phyloP scores from a whole-genome alignment of 805 yeast species.

The Pichia gijzeniarum region DNA sequence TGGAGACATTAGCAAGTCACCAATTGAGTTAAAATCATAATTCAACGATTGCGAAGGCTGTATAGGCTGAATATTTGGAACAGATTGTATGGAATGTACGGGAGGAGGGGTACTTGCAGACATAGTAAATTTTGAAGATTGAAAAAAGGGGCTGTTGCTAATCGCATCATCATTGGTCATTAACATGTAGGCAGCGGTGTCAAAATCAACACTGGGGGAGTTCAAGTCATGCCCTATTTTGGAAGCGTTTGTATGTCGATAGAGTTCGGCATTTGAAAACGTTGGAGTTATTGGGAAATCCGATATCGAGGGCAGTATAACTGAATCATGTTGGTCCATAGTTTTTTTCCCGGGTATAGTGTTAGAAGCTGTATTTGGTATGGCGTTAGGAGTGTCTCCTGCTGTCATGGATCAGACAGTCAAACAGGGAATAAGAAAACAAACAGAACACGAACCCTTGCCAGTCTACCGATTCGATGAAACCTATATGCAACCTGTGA shows the following conservation, averaged over 20 bases:
- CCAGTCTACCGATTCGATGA: too few relatives aligned
- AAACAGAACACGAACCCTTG: too few relatives aligned
- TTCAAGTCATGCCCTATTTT: background rate
- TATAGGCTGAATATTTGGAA: background rate
- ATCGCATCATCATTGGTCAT: constrained; percentile 17
- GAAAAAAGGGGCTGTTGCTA: background rate
- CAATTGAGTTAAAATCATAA: constrained; percentile 11
- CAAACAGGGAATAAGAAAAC: too few relatives aligned
- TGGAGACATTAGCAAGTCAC: constrained; percentile 10
- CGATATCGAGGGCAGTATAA: background rate
- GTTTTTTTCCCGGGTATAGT: too few relatives aligned
- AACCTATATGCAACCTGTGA: too few relatives aligned
- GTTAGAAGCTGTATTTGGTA: too few relatives aligned
- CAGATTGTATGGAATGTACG: background rate
- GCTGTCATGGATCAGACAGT: too few relatives aligned
- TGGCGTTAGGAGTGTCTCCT: too few relatives aligned
- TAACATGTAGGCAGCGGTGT: constrained; percentile 33
- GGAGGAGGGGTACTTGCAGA: too few relatives aligned
- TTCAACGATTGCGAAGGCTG: background rate
- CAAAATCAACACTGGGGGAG: constrained; percentile 28
- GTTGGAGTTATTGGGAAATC: constrained; percentile 3
- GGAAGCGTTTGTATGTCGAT: background rate
- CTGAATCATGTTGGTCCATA: too few relatives aligned
- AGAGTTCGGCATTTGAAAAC: background rate
- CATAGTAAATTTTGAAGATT: too few relatives aligned